A percentile compares a stretch with the other conserved stretches of the same genome.
Evolutionary conservation across 192 early-diverging fungal species (phyloP).

Genomic region (Haplosporangium gracile): DNA sequence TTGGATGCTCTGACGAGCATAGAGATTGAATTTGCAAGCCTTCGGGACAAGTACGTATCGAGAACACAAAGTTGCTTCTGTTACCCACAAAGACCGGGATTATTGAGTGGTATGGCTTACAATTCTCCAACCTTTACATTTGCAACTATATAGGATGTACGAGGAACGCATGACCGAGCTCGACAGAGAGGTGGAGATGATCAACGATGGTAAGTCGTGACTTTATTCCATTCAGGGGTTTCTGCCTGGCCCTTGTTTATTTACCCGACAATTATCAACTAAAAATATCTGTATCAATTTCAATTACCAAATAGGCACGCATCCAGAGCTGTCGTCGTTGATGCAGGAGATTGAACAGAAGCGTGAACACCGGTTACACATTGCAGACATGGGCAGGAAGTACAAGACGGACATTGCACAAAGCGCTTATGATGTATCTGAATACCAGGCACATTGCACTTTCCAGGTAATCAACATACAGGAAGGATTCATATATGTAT

Average conservation of each 20-base stretch:
- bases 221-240: background rate
- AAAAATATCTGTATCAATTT: background rate
- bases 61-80: background rate
- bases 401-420: constrained; percentile 59
- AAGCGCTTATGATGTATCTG: constrained; percentile 54
- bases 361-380: constrained; percentile 56
- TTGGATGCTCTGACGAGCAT: constrained; percentile 66
- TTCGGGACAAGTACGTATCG: constrained; percentile 66
- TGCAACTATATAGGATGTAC: constrained; percentile 60
- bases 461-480: constrained; percentile 30
- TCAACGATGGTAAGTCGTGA: constrained; percentile 58
- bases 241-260: background rate
- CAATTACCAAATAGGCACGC: constrained; percentile 51
- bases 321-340: constrained; percentile 63
- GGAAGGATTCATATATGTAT: background rate
- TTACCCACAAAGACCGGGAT: background rate
- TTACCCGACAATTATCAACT: background rate
- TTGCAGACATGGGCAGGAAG: constrained; percentile 60
- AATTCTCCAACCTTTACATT: background rate
- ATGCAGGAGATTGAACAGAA: constrained; percentile 69
- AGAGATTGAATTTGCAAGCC: constrained; percentile 68
- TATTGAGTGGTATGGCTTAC: no score
- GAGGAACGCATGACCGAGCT: constrained; percentile 67
- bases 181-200: constrained; percentile 65
- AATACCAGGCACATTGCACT: constrained; percentile 63